Evolutionary conservation across 2,329 filamentous ascomycete genomes (phyloP), one percentile per base, ranked within the genome.

Genomic region (Cryoendolithus antarcticus): DNA sequence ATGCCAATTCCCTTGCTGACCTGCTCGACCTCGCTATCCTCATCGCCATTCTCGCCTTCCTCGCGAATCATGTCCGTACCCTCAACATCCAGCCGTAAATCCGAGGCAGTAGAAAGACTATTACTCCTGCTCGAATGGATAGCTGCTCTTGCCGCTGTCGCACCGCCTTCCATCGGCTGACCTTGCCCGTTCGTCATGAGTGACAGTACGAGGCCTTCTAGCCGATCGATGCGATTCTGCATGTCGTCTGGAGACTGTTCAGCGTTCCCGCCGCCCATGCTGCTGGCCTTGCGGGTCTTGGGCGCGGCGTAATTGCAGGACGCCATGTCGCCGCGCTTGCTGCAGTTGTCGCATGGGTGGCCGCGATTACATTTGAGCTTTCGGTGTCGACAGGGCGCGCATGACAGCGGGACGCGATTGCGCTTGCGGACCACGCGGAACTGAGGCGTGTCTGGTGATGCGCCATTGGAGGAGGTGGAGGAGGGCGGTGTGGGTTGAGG

Each of bases 291-390:
- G 51, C 85, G 80, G 37, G 77, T 72, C 38, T 62, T 67, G 28
- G 69, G 63, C 51, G 72, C 66, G 34, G 86, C 86, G 67, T 95
- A 96, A 49, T 81, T 82, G 65, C 89, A 96, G 41, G 84, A 82
- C 40, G 72, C 65, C 9, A 81, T 79, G 61, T 88, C 84, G 48
- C 78, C 84, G 53, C 86, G 80, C 65, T 93, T 94, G 43, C 85
- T 77, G 62, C 89, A 96, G 59, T 96, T 96, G 64, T 91, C 86
- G 65, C 86, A 96, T 40, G 89, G 89, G 48, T 86, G 77, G 46
- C 75, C 78, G 55, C 91, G 80, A 62, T 96, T 93, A 67, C 89
- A 96, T 75, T 95, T 95, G 62, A 91, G 74, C 84, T 96, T 96
- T 66, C 88, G 79, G 53, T 88, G 83, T 57, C 89, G 75, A 62